These are phyloP conservation scores for Xanthoparmelia taractica DNA, from an alignment of 495 filamentous ascomycete genomes.

Conservation along the genomic window DNA sequence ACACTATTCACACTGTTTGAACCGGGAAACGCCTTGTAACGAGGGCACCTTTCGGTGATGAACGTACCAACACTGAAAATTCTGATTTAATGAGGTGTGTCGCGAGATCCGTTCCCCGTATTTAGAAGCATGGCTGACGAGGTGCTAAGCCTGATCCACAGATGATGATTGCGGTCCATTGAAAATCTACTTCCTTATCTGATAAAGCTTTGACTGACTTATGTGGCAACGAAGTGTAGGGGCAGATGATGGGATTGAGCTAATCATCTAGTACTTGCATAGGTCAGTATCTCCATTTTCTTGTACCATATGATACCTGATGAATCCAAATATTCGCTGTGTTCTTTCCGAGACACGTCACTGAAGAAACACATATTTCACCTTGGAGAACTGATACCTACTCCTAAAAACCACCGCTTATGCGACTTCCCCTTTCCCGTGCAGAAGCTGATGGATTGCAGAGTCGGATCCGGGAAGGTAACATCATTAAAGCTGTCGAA, in stretches of 20 bases:
- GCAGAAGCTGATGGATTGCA: conserved; percentile 1
- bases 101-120: background rate
- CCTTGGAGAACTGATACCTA: conserved; percentile 90
- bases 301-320: conserved; percentile 39
- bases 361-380: conserved; percentile 74
- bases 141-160: conserved; percentile 25
- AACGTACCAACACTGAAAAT: conserved; percentile 75
- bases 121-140: conserved; percentile 37
- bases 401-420: background rate
- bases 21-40: conserved; percentile 66
- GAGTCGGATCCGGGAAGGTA: background rate
- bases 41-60: conserved; percentile 59
- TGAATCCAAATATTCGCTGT: conserved; percentile 72
- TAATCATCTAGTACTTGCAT: background rate
- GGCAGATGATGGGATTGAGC: background rate
- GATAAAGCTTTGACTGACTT: background rate
- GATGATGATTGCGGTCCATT: conserved; percentile 13
- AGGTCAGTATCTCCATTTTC: conserved; percentile 1
- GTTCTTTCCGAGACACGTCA: conserved; percentile 66
- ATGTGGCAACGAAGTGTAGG: conserved; percentile 8
- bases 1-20: conserved; percentile 99
- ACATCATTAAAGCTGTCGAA: background rate
- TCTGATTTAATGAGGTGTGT: conserved; percentile 99
- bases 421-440: background rate
- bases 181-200: background rate